A percentile compares a stretch with the other conserved stretches of the same genome.
Conservation (phyloP, 768 basidiomycete genomes). For the Pisolithus albus region DNA sequence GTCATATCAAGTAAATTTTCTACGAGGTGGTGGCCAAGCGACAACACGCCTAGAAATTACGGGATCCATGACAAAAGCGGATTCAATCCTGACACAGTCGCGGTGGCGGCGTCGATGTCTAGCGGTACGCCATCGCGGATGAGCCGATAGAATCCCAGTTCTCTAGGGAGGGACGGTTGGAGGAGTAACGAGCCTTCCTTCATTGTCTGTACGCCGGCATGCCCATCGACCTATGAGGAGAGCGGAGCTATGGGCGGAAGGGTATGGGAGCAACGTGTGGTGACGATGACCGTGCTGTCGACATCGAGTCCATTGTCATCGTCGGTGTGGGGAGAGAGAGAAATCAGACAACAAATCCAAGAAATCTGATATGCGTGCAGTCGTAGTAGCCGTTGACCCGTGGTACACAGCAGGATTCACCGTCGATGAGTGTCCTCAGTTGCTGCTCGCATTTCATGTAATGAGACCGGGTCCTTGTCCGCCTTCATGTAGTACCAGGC, state of each 20-base stretch:
- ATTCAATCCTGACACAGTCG: slow-evolving; percentile 13
- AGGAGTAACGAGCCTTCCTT: slow-evolving; percentile 78
- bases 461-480: too few species aligned
- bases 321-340: too few species aligned
- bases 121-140: slow-evolving; percentile 34
- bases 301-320: too few species aligned
- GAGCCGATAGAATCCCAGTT: slow-evolving; percentile 63
- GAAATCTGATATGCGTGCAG: too few species aligned
- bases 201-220: slow-evolving; percentile 61
- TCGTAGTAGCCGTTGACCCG: too few species aligned
- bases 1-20: slow-evolving; percentile 14
- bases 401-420: too few species aligned
- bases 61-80: slow-evolving; percentile 57
- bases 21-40: slow-evolving; percentile 49
- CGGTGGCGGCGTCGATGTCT: slow-evolving; percentile 11
- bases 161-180: slow-evolving; percentile 61
- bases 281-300: too few species aligned
- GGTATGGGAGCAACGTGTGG: slow-evolving; percentile 1
- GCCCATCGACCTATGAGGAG: slow-evolving; percentile 79
- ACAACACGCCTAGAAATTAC: slow-evolving; percentile 72
- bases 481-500: too few species aligned
- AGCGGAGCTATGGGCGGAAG: slow-evolving; percentile 24
- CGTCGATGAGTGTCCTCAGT: too few species aligned
- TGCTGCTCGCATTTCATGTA: too few species aligned
- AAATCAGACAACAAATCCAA: too few species aligned